Evolutionary conservation across 2,329 filamentous ascomycete genomes (phyloP).

Genomic region (Colletotrichum sp.): DNA sequence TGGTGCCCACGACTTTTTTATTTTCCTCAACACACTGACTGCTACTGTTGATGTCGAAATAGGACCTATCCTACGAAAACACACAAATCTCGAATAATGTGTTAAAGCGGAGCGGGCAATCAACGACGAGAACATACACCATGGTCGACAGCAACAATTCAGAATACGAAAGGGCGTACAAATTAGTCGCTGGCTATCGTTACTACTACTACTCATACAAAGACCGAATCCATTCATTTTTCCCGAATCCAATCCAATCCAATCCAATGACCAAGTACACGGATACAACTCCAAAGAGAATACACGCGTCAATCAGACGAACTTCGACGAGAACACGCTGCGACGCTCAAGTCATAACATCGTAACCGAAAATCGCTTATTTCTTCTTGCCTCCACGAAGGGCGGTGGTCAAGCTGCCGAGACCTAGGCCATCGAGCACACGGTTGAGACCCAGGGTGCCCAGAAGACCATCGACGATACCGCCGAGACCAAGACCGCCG

Average conservation of each 20-base stretch:
- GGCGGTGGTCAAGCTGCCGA: constrained; percentile 55
- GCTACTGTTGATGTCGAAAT: not conserved
- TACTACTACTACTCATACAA: constrained; percentile 12
- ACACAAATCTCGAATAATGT: not conserved
- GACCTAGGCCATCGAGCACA: constrained; percentile 75
- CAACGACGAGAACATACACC: too few relatives aligned
- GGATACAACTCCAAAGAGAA: not conserved
- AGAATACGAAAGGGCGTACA: not conserved
- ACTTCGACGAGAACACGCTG: not conserved
- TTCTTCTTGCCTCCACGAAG: constrained; percentile 31
- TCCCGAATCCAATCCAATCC: not conserved
- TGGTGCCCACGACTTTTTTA: not conserved
- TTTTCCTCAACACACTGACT: not conserved
- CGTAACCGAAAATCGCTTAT: constrained; percentile 9
- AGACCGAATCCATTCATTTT: not conserved
- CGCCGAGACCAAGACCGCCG: constrained; percentile 81
- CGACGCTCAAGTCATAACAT: not conserved
- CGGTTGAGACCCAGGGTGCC: constrained; percentile 79
- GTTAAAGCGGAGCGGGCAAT: not conserved
- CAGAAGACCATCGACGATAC: constrained; percentile 79
- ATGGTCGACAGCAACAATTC: too few relatives aligned
- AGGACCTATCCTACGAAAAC: not conserved
- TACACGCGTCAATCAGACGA: not conserved
- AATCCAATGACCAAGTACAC: not conserved
- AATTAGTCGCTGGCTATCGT: constrained; percentile 1